Conservation (phyloP, 2,329 filamentous ascomycete species). For the Rhynchosporium secalis region DNA sequence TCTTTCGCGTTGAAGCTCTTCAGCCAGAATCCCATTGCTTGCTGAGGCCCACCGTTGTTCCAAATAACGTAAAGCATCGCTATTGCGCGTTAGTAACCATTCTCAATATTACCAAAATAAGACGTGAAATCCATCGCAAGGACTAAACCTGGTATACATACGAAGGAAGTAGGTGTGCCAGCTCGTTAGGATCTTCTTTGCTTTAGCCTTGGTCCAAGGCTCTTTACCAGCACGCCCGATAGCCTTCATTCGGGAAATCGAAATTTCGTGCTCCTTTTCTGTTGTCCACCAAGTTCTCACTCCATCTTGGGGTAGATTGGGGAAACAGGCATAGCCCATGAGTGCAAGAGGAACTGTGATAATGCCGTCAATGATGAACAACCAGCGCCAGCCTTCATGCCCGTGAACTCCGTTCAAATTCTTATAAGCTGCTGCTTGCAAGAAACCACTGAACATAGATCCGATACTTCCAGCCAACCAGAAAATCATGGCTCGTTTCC, state of each 20-base stretch:
- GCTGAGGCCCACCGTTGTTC: conserved; percentile 43
- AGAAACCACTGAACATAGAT: conserved; percentile 45
- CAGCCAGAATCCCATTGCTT: conserved; percentile 46
- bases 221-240: conserved; percentile 43
- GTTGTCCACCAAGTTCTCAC: conserved; percentile 40
- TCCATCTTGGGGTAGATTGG: conserved; percentile 31
- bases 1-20: conserved; percentile 43
- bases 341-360: conserved; percentile 40
- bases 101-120: background rate
- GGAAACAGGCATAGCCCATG: conserved; percentile 32
- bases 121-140: background rate
- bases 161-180: conserved; percentile 45
- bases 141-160: conserved; percentile 29
- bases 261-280: conserved; percentile 31
- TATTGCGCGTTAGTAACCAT: background rate
- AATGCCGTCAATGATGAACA: conserved; percentile 46
- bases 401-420: conserved; percentile 43
- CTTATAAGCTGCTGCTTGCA: conserved; percentile 46
- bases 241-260: conserved; percentile 34
- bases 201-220: conserved; percentile 42
- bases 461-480: conserved; percentile 60
- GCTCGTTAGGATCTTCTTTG: conserved; percentile 40
- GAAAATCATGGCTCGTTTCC: conserved; percentile 55
- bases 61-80: conserved; percentile 42
- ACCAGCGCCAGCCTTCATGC: conserved; percentile 47